Conservation (phyloP, 176 grass and related monocot genomes). For the Panicum miliaceum region DNA sequence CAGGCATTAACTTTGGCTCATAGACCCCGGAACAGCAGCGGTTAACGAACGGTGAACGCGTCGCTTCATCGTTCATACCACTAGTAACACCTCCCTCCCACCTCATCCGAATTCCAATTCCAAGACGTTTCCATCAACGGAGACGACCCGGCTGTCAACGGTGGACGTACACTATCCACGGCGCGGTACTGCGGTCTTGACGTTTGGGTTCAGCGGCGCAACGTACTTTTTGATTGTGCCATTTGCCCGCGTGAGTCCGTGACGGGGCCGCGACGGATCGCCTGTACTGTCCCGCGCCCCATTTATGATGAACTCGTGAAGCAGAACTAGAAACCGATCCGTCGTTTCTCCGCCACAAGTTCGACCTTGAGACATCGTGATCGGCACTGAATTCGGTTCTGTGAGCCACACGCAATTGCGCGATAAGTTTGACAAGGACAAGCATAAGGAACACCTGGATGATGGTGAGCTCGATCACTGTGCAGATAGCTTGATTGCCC, state of each 20-base stretch:
- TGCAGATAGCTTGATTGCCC: neutral
- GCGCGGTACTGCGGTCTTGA: neutral
- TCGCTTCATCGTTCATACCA: neutral
- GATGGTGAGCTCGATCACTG: neutral
- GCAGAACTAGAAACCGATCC: neutral
- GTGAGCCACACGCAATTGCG: conserved; percentile 26
- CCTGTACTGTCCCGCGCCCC: neutral
- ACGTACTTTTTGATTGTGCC: neutral
- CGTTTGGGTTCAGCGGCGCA: neutral
- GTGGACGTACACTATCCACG: no score
- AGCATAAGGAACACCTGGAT: neutral
- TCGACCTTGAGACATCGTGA: neutral
- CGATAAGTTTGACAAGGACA: conserved; percentile 18
- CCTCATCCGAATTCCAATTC: neutral
- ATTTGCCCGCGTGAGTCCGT: neutral
- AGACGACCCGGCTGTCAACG: neutral
- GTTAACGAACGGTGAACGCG: neutral
- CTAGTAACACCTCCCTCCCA: neutral
- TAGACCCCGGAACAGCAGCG: neutral
- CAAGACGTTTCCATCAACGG: neutral
- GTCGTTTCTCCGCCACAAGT: neutral
- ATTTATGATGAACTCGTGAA: neutral
- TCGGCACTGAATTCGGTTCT: neutral
- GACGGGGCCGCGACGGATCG: neutral
- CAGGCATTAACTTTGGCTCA: neutral